Evolutionary conservation across 352 stramenopile species (phyloP).

Genomic region (Pythium phragmiticola): DNA sequence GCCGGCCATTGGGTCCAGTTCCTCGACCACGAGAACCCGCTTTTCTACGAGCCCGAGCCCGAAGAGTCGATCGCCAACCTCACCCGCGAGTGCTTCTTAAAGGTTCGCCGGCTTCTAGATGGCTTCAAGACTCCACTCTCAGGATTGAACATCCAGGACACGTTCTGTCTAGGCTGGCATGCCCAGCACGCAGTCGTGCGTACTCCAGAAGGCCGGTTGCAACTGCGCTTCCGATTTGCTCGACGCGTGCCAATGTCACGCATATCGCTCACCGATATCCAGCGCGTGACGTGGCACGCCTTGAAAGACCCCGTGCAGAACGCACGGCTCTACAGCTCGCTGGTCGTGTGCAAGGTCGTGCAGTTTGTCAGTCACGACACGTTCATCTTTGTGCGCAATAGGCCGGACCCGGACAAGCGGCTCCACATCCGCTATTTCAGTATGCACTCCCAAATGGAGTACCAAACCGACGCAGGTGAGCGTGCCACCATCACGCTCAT

Average conservation of each 20-base stretch:
- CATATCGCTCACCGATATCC: constrained; percentile 18
- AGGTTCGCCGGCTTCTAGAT: constrained; percentile 14
- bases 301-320: constrained; percentile 22
- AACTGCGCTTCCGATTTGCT: constrained; percentile 25
- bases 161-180: constrained; percentile 23
- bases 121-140: constrained; percentile 1
- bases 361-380: constrained; percentile 23
- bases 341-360: constrained; percentile 28
- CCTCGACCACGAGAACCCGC: constrained; percentile 21
- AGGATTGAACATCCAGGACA: constrained; percentile 3
- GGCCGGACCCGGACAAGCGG: constrained; percentile 21
- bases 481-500: constrained; percentile 26
- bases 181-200: constrained; percentile 17
- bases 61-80: constrained; percentile 16
- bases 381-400: constrained; percentile 29
- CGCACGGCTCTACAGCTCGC: constrained; percentile 25
- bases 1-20: constrained; percentile 26
- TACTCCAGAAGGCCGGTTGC: not conserved
- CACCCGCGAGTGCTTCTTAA: constrained; percentile 22
- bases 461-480: constrained; percentile 20
- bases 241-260: constrained; percentile 14
- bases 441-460: constrained; percentile 26
- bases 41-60: constrained; percentile 26
- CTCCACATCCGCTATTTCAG: constrained; percentile 30
- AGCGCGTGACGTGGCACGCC: constrained; percentile 18